Conservation (phyloP, 2,329 filamentous ascomycete species). For the Aspergillus thermomutatus region DNA sequence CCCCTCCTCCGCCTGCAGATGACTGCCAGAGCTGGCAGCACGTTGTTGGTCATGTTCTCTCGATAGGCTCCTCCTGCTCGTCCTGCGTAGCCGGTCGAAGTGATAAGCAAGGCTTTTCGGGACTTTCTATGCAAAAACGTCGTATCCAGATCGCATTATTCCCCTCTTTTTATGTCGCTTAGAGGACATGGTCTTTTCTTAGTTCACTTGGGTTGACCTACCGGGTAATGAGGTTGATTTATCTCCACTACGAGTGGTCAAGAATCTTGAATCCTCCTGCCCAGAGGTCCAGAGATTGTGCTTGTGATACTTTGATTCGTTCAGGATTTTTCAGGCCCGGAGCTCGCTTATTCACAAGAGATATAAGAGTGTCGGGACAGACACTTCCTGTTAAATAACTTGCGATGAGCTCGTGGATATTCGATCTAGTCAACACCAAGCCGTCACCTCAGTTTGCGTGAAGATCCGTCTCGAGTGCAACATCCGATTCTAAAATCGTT, state of each 20-base stretch:
- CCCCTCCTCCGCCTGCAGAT: slow-evolving; percentile 11
- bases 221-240: neutral
- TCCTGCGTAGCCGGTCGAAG: neutral
- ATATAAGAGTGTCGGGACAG: neutral
- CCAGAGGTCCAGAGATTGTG: neutral
- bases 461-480: neutral
- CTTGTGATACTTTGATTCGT: neutral
- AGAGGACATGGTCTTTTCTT: neutral
- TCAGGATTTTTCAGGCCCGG: neutral
- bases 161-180: neutral
- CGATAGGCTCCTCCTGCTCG: slow-evolving; percentile 15
- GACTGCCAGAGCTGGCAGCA: slow-evolving; percentile 13
- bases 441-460: neutral
- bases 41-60: slow-evolving; percentile 17
- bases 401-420: neutral
- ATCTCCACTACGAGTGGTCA: neutral
- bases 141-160: neutral
- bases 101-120: slow-evolving; percentile 9
- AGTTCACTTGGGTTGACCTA: neutral
- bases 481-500: neutral
- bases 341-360: neutral
- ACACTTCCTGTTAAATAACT: neutral
- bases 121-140: neutral
- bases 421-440: neutral
- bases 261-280: neutral